These are phyloP conservation scores for Santalum album DNA, from an alignment of 164 flowering plant genomes.

Conservation along the genomic window DNA sequence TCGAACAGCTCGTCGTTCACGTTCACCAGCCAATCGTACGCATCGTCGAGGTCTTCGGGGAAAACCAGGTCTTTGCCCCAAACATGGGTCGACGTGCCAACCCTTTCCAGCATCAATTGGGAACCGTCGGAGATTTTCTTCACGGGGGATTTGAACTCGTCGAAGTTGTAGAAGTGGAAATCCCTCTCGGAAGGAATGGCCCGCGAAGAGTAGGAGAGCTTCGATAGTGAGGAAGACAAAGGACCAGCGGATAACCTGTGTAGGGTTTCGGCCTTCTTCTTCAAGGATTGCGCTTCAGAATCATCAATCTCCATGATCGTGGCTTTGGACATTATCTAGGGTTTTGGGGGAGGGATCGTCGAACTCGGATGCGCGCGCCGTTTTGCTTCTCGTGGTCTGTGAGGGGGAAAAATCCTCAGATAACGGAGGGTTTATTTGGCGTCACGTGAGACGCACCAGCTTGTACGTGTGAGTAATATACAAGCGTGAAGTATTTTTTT, in stretches of 20 bases:
- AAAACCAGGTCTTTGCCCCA: constrained; percentile 27
- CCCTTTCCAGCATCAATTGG: constrained; percentile 24
- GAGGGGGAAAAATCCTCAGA: too few relatives aligned
- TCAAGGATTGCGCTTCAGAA: constrained; percentile 6
- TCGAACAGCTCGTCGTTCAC: constrained; percentile 65
- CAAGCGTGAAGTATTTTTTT: too few relatives aligned
- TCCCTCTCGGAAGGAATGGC: constrained; percentile 55
- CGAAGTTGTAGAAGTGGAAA: constrained; percentile 74
- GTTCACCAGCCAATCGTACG: constrained; percentile 66
- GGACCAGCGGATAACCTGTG: constrained; percentile 25
- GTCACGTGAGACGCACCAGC: too few relatives aligned
- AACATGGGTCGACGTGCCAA: constrained; percentile 33
- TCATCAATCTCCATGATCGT: constrained; percentile 13
- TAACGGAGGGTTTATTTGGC: too few relatives aligned
- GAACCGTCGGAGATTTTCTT: constrained; percentile 32
- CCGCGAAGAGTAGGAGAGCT: constrained; percentile 48
- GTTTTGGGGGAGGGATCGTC: too few relatives aligned
- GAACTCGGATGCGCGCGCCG: too few relatives aligned
- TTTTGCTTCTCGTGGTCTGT: too few relatives aligned
- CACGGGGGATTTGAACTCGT: constrained; percentile 59
- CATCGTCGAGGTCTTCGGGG: constrained; percentile 38
- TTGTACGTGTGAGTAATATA: too few relatives aligned
- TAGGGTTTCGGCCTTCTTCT: constrained; percentile 21
- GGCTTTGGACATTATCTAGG: too few relatives aligned
- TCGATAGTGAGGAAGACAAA: constrained; percentile 44